phyloP scores from a whole-genome alignment of 2,329 filamentous ascomycete species.

The Periglandula ipomoeae region DNA sequence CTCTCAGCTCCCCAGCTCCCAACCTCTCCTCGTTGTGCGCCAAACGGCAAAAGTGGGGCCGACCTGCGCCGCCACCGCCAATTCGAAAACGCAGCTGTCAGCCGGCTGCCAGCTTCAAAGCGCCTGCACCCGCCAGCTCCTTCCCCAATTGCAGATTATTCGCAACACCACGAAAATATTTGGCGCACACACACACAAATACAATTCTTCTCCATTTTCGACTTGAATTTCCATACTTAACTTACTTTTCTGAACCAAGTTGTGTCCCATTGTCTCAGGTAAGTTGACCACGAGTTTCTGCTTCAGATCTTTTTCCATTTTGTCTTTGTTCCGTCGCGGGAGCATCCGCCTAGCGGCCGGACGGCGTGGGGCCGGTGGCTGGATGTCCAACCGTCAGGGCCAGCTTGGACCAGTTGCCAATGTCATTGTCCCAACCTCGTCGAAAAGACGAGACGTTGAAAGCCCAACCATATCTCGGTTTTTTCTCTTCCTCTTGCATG shows the following conservation, averaged over 20 bases:
- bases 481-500: slow-evolving; percentile 15
- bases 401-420: slow-evolving; percentile 2
- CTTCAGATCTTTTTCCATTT: not conserved
- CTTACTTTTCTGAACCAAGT: not conserved
- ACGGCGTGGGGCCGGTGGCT: slow-evolving; percentile 10
- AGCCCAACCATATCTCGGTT: slow-evolving; percentile 23
- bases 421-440: slow-evolving; percentile 17
- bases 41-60: slow-evolving; percentile 5
- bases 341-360: slow-evolving; percentile 3
- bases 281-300: not conserved
- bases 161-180: not conserved
- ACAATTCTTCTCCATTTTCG: not conserved
- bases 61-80: slow-evolving; percentile 7
- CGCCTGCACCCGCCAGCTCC: slow-evolving; percentile 1
- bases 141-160: not conserved
- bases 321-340: not conserved
- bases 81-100: slow-evolving; percentile 1
- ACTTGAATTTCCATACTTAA: too few species aligned
- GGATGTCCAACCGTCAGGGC: slow-evolving; percentile 1
- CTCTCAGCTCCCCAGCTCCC: slow-evolving; percentile 3
- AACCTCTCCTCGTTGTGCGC: slow-evolving; percentile 4
- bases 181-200: not conserved
- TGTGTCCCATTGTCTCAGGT: not conserved
- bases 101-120: not conserved
- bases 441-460: slow-evolving; percentile 11